Conservation (phyloP, 306 rosid species). For the Spatholobus suberectus region DNA sequence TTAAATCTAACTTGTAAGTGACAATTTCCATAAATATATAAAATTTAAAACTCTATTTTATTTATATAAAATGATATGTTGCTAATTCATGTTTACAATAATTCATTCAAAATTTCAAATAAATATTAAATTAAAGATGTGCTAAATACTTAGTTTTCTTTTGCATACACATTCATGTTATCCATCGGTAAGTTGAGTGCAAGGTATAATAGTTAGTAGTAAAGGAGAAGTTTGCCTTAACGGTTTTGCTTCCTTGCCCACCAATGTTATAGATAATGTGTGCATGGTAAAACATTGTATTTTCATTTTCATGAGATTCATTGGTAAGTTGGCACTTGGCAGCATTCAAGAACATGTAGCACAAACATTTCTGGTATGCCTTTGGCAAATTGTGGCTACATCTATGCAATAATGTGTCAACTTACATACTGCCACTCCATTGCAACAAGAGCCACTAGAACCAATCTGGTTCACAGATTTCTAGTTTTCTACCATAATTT, state of each 20-base stretch:
- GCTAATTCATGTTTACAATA: not conserved
- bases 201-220: not conserved
- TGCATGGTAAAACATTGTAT: not conserved
- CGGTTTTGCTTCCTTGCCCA: conserved; percentile 3
- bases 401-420: not conserved
- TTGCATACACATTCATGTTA: not conserved
- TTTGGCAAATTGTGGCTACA: not conserved
- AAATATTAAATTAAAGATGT: not conserved
- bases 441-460: not conserved
- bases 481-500: not conserved
- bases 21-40: not conserved
- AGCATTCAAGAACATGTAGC: not conserved
- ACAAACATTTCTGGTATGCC: not conserved
- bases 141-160: not conserved
- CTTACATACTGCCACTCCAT: not conserved
- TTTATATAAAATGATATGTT: not conserved
- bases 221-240: not conserved
- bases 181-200: not conserved
- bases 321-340: not conserved
- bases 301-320: conserved; percentile 5
- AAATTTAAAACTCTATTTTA: not conserved
- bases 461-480: not conserved
- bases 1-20: not conserved
- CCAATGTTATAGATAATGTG: not conserved
- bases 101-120: not conserved